Evolutionary conservation across 306 rosid genomes (phyloP).

Genomic region (Trifolium fragiferum): DNA sequence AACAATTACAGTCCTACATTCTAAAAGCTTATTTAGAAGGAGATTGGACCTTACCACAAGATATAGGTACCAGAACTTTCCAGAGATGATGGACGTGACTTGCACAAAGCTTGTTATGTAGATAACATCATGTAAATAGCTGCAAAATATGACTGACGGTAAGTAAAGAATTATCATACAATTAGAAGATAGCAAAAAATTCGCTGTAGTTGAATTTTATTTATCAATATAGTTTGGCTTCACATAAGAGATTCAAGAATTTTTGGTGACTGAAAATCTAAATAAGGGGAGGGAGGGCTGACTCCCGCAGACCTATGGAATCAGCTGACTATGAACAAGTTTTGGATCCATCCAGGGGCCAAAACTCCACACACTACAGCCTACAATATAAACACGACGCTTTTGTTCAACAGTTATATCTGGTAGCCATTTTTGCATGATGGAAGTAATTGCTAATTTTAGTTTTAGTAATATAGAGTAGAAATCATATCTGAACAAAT

Average conservation of each 20-base stretch:
- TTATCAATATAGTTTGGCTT: background rate
- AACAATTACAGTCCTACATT: constrained; percentile 15
- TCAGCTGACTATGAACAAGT: background rate
- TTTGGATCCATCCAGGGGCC: background rate
- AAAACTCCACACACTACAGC: background rate
- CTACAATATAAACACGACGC: background rate
- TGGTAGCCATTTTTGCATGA: background rate
- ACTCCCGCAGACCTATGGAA: background rate
- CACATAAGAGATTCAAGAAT: background rate
- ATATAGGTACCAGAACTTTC: constrained; percentile 85
- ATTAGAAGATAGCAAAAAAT: constrained; percentile 11
- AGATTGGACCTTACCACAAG: constrained; percentile 65
- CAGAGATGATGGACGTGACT: constrained; percentile 87
- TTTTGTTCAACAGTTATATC: background rate
- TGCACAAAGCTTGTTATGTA: constrained; percentile 97
- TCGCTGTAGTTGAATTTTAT: background rate
- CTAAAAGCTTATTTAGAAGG: constrained; percentile 23
- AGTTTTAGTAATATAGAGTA: background rate
- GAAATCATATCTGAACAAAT: background rate
- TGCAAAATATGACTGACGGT: constrained; percentile 46
- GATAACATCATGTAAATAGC: constrained; percentile 87
- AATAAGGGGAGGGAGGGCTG: background rate
- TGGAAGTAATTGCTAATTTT: background rate
- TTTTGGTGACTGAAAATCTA: background rate
- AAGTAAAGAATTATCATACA: constrained; percentile 30